Evolutionary conservation across 352 stramenopile species (phyloP), one percentile per base, ranked within the genome.

Genomic region (Aphanomyces stellatus): DNA sequence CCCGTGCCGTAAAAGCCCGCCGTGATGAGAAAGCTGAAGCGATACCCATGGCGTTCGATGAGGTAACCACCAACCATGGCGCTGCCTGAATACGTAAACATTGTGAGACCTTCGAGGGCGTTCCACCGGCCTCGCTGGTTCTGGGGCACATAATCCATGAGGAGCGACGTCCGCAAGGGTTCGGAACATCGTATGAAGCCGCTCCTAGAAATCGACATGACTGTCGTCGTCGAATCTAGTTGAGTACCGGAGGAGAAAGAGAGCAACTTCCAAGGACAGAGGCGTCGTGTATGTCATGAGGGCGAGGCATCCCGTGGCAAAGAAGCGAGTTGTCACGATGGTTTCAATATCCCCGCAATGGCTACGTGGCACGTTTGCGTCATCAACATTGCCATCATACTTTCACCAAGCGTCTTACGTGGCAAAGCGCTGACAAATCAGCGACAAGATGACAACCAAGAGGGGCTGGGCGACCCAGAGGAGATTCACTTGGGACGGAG

Each of bases 151-250:
- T 80, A 85, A 63, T 92, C 83, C 83, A 92, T 92, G 53, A 92
- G 71, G 17, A 92, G 76, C 11, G 83, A 90, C 1, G 81, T 79
- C 31, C 83, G 81, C 42, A 92, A 70, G 27, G 83, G 83, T 70
- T 92, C 81, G 22, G 83, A 92, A 59, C 83, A 92, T 40, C 83
- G 81, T 81, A 92, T 92, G 79, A 89, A 89, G 30, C 83, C 83
- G 24, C 83, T 82, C 43, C 57, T 65, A 63, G n/a, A 49, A 30
- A 17, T 43, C 48, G 33, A 30, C 28, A 34, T 6, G 13, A 51
- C 6, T 15, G 25, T 24, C n/a, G 17, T 40, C n/a, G 11, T 10
- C 53, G 19, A 40, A 17, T 24, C 7, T 48, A 15, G 6, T 5
- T 22, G 7, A 7, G 34, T 53, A 65, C 57, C 83, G 80, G 73